Evolutionary conservation across 73 alveolate species (phyloP), one percentile per base, ranked within the genome.

Genomic region (Paramecium sexaurelia): DNA sequence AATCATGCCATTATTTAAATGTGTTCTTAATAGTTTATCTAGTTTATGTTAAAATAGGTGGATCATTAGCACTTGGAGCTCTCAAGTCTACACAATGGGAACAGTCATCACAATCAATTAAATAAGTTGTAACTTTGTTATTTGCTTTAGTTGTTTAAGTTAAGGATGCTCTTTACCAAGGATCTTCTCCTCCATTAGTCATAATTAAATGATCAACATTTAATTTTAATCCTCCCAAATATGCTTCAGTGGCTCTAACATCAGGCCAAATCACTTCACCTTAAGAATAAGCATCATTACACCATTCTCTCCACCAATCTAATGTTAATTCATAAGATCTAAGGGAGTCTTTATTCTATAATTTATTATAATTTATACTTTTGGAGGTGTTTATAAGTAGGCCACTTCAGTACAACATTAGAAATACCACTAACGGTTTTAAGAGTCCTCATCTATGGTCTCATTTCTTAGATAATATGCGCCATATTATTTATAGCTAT

Each of bases 351-450:
- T 89, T 73, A 17, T 87, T 85, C 90, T 43, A 51, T 6, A 69
- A 36, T 33, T 13, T 33, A n/a, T 5, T 0, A 36, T 27, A 29
- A 1, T 15, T 10, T n/a, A 67, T 55, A 67, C 55, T 37, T 66
- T 22, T 24, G 95, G 94, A 29, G 97, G 94, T 35, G 95, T 92
- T 57, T 92, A 87, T 87, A 92, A 91, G 45, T 86, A 94, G n/a
- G 94, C 97, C 7, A 94, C 57, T 61, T 94, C 95, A 55, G 96
- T 85, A 92, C 97, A 94, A 71, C 91, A 92, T 91, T 94, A 91
- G 85, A 75, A 94, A 55, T 84, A 92, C 97, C 97, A 94, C 84
- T 94, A 92, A 57, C 97, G 91, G n/a, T 88, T 92, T 43, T 94
- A 55, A 26, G 75, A 87, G 17, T 61, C 19, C 17, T 71, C 69